These are phyloP conservation scores for Dendrobium officinale DNA, from an alignment of 106 monocot genomes.

Conservation along the genomic window DNA sequence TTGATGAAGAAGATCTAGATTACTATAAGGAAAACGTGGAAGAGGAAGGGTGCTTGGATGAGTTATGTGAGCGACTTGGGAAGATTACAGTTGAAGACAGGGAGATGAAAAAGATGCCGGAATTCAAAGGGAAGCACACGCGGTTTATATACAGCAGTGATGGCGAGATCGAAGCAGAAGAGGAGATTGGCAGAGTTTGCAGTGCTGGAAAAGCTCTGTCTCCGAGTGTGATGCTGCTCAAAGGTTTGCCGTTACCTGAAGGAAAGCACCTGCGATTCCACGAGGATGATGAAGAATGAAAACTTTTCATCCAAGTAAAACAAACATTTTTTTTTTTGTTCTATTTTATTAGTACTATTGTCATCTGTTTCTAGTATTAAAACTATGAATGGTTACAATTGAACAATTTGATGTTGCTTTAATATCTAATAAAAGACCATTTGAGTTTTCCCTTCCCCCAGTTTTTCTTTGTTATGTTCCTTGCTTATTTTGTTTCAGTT, in stretches of 20 bases:
- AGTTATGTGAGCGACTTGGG: slow-evolving; percentile 47
- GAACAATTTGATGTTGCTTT: neutral
- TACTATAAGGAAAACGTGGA: slow-evolving; percentile 13
- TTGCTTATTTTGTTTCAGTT: no score
- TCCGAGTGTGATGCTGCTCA: slow-evolving; percentile 34
- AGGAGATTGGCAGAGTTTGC: slow-evolving; percentile 3
- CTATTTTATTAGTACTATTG: neutral
- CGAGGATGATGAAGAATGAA: slow-evolving; percentile 41
- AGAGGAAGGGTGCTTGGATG: slow-evolving; percentile 27
- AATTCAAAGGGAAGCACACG: slow-evolving; percentile 64
- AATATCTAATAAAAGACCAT: neutral
- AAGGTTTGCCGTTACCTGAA: slow-evolving; percentile 66
- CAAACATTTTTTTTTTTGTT: neutral
- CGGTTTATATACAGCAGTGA: slow-evolving; percentile 79
- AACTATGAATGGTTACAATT: no score
- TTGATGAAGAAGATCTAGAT: slow-evolving; percentile 9
- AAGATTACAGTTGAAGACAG: slow-evolving; percentile 32
- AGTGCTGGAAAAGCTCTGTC: slow-evolving; percentile 2
- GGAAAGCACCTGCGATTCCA: slow-evolving; percentile 90
- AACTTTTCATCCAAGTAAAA: neutral
- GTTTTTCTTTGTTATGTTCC: no score
- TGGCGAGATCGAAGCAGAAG: slow-evolving; percentile 53
- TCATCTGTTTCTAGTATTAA: neutral
- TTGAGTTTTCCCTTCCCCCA: no score
- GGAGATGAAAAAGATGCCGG: slow-evolving; percentile 22